These are phyloP conservation scores for Heterobasidion irregulare DNA, from an alignment of 1,284 basidiomycete genomes.

Conservation along the genomic window DNA sequence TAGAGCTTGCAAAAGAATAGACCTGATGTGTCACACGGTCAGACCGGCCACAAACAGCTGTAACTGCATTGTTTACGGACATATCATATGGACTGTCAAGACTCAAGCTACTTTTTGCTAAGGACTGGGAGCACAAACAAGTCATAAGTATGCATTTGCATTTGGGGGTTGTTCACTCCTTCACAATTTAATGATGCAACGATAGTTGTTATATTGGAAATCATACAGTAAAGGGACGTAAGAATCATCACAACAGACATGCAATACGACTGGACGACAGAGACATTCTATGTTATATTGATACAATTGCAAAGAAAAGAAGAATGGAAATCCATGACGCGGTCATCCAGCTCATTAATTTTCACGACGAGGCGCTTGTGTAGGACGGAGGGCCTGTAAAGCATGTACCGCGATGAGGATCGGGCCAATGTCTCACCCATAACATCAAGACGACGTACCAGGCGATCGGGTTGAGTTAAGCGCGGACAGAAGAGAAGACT, in stretches of 20 bases:
- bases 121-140: background rate
- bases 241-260: background rate
- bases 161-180: no score
- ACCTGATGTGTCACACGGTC: background rate
- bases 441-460: slow-evolving; percentile 32
- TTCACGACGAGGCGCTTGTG: slow-evolving; percentile 5
- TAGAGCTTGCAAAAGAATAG: background rate
- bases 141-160: background rate
- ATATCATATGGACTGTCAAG: background rate
- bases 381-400: slow-evolving; percentile 27
- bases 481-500: slow-evolving; percentile 47
- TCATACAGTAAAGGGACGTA: background rate
- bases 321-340: background rate
- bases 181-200: background rate
- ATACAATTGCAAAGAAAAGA: background rate
- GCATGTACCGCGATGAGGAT: slow-evolving; percentile 1
- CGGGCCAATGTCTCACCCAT: background rate
- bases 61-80: background rate
- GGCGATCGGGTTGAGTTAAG: slow-evolving; percentile 45
- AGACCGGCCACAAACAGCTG: background rate
- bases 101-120: background rate
- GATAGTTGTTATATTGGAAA: background rate
- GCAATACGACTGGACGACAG: background rate
- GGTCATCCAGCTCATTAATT: background rate
- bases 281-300: background rate